phyloP scores from a whole-genome alignment of 164 flowering plant species.

The Nymphaea thermarum region DNA sequence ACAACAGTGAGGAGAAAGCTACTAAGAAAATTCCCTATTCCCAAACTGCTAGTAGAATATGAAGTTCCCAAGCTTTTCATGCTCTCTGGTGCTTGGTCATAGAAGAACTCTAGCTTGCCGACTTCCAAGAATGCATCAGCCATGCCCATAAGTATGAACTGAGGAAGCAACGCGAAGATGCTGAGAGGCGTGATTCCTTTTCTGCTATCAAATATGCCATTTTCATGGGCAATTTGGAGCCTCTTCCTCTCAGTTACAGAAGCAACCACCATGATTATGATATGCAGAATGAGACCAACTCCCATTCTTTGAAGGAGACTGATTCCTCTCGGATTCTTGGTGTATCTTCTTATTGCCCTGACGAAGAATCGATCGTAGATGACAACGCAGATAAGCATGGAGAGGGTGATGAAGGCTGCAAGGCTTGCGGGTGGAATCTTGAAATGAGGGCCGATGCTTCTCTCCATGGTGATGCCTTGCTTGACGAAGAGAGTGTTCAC shows the following conservation, averaged over 20 bases:
- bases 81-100: constrained; percentile 18
- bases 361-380: constrained; percentile 39
- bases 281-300: constrained; percentile 35
- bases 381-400: constrained; percentile 38
- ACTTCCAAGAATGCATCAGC: constrained; percentile 17
- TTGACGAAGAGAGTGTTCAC: constrained; percentile 56
- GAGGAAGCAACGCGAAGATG: constrained; percentile 18
- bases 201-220: constrained; percentile 2
- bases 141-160: constrained; percentile 11
- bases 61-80: constrained; percentile 23
- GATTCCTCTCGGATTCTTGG: constrained; percentile 49
- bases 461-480: constrained; percentile 33
- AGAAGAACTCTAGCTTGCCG: constrained; percentile 20
- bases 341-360: constrained; percentile 19
- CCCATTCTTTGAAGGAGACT: constrained; percentile 54
- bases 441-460: constrained; percentile 22
- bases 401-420: constrained; percentile 24
- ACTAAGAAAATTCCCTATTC: constrained; percentile 18
- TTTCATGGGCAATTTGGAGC: constrained; percentile 11
- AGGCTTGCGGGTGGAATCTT: constrained; percentile 45
- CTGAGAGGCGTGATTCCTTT: constrained; percentile 10
- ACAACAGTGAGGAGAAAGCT: constrained; percentile 14
- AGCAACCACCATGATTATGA: constrained; percentile 32
- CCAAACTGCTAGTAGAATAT: constrained; percentile 10
- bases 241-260: constrained; percentile 39